Percentiles rank a stretch among this genome's conserved stretches.
phyloP scores from a whole-genome alignment of 1,284 basidiomycete species.

The Apiotrichum brassicae region DNA sequence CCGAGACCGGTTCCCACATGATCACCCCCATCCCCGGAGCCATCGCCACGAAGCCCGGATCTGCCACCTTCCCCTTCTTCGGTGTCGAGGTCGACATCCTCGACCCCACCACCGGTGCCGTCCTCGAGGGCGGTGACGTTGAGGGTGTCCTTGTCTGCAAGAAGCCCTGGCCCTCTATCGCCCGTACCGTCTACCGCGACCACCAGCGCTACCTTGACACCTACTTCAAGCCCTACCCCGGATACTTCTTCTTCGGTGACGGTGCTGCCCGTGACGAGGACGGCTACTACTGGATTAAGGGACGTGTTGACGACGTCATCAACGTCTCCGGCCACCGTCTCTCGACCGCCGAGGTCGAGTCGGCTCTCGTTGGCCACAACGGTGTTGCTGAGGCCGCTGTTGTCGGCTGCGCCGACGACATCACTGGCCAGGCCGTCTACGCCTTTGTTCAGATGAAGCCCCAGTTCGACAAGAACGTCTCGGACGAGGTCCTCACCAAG shows the following conservation, averaged over 20 bases:
- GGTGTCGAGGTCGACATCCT: slow-evolving; percentile 85
- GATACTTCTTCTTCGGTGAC: slow-evolving; percentile 87
- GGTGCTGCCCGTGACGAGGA: slow-evolving; percentile 90
- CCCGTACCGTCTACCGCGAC: slow-evolving; percentile 87
- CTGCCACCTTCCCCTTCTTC: slow-evolving; percentile 96
- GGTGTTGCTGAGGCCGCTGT: slow-evolving; percentile 96
- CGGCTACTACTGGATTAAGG: slow-evolving; percentile 98
- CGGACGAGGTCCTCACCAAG: slow-evolving; percentile 67
- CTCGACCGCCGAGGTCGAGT: slow-evolving; percentile 96
- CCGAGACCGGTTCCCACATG: slow-evolving; percentile 93
- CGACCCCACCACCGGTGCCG: slow-evolving; percentile 60
- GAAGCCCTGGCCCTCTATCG: slow-evolving; percentile 91
- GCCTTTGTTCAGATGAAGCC: slow-evolving; percentile 64
- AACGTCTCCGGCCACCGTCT: slow-evolving; percentile 89
- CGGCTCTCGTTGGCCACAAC: slow-evolving; percentile 84
- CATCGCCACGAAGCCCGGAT: slow-evolving; percentile 90
- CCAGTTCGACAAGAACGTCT: slow-evolving; percentile 68
- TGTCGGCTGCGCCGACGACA: slow-evolving; percentile 78
- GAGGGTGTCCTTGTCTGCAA: slow-evolving; percentile 87
- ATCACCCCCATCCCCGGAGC: slow-evolving; percentile 94
- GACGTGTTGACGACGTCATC: slow-evolving; percentile 69
- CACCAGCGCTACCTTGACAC: slow-evolving; percentile 89
- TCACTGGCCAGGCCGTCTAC: slow-evolving; percentile 69
- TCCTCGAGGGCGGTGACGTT: slow-evolving; percentile 71
- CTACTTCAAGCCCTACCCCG: slow-evolving; percentile 64